These are phyloP conservation scores for Auricularia sp. DNA, from an alignment of 768 basidiomycete genomes.

Conservation along the genomic window DNA sequence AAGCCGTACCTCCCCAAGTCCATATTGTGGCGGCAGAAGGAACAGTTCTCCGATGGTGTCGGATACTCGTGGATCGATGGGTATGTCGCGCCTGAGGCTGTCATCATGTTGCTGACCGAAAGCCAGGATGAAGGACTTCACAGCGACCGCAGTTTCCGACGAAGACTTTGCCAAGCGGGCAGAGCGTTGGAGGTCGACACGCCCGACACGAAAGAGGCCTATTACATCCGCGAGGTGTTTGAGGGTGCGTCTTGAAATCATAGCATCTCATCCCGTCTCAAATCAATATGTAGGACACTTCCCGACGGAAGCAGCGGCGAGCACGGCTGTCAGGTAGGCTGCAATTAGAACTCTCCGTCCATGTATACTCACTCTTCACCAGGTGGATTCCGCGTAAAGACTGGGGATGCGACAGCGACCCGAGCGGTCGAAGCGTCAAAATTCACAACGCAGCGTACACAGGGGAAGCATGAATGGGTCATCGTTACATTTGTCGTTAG, in stretches of 20 bases:
- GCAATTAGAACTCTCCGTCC: constrained; percentile 10
- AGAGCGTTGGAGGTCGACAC: constrained; percentile 70
- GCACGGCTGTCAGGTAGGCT: constrained; percentile 78
- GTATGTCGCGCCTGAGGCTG: constrained; percentile 27
- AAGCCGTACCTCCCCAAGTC: constrained; percentile 88
- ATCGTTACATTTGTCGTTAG: neutral
- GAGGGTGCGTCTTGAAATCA: constrained; percentile 40
- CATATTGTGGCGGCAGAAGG: constrained; percentile 98
- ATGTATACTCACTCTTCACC: constrained; percentile 7
- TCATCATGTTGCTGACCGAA: neutral
- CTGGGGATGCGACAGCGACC: constrained; percentile 93
- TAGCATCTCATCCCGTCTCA: constrained; percentile 2
- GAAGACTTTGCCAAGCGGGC: constrained; percentile 63
- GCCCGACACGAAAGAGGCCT: constrained; percentile 96
- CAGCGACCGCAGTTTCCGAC: constrained; percentile 65
- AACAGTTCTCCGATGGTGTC: constrained; percentile 98
- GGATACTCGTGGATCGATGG: constrained; percentile 99
- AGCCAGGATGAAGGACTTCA: constrained; percentile 79
- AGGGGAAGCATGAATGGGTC: constrained; percentile 1
- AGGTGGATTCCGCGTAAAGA: constrained; percentile 93
- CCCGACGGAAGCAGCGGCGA: constrained; percentile 75
- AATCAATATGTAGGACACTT: constrained; percentile 47
- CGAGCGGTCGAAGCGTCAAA: constrained; percentile 88
- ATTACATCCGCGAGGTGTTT: constrained; percentile 85
- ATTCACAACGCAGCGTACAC: constrained; percentile 91